Conservation (phyloP, 768 basidiomycete species). For the Mycena vulgaris region DNA sequence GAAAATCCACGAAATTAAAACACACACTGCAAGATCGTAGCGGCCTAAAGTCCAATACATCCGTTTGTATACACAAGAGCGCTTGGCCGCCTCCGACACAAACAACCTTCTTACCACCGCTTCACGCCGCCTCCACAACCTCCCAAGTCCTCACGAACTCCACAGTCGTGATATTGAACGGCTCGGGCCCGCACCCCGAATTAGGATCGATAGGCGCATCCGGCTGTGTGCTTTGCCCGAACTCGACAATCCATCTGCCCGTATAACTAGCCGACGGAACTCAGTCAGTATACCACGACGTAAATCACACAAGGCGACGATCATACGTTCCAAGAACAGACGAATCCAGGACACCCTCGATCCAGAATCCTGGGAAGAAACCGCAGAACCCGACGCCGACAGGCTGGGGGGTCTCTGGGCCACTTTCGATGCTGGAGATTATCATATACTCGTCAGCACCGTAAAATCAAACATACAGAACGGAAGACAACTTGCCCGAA, state of each 20-base stretch:
- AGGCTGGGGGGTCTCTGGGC: background rate
- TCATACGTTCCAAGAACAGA: conserved; percentile 25
- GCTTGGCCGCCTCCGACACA: conserved; percentile 1
- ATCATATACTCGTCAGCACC: conserved; percentile 10
- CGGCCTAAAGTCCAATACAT: conserved; percentile 2
- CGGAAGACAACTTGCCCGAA: conserved; percentile 17
- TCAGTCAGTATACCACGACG: conserved; percentile 10
- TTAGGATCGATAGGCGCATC: conserved; percentile 24
- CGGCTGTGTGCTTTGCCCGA: conserved; percentile 24
- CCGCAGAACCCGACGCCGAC: conserved; percentile 15
- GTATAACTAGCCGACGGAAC: conserved; percentile 15
- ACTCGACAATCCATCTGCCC: conserved; percentile 28
- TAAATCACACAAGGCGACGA: background rate
- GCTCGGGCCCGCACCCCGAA: conserved; percentile 24
- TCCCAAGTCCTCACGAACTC: conserved; percentile 27
- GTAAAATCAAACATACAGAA: conserved; percentile 6
- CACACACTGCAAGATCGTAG: background rate
- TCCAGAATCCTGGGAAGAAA: background rate
- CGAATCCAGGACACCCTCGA: background rate
- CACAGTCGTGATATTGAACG: conserved; percentile 25
- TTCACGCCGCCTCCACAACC: conserved; percentile 23
- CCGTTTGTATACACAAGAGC: conserved; percentile 10
- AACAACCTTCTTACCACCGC: conserved; percentile 2
- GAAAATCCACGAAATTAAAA: background rate
- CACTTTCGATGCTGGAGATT: background rate